Evolutionary conservation across 2,329 filamentous ascomycete genomes (phyloP).

Genomic region (Leptographium wingfieldii): DNA sequence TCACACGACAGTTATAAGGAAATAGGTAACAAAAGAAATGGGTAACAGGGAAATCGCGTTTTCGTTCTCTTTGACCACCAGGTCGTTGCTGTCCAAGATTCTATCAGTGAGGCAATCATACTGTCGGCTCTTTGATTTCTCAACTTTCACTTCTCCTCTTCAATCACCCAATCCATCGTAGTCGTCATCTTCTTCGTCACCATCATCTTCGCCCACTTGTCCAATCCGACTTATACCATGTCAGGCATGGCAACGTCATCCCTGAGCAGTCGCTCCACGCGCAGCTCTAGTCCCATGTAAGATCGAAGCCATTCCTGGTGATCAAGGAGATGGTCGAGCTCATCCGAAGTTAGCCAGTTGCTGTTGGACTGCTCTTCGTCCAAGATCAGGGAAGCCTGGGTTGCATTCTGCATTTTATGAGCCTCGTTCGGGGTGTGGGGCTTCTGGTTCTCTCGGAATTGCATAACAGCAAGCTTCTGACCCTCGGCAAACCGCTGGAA

Average conservation of each 20-base stretch:
- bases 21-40: too few species aligned
- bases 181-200: neutral
- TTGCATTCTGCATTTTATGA: neutral
- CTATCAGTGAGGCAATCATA: too few species aligned
- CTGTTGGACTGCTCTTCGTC: neutral
- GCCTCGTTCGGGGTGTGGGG: neutral
- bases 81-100: too few species aligned
- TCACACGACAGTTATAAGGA: too few species aligned
- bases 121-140: too few species aligned
- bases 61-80: too few species aligned
- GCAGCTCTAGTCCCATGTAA: neutral
- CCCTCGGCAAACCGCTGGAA: neutral
- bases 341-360: neutral
- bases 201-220: neutral
- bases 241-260: neutral
- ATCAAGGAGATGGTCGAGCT: neutral
- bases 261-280: neutral
- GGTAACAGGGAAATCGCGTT: too few species aligned
- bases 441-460: neutral
- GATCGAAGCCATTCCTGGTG: neutral
- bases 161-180: too few species aligned
- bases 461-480: neutral
- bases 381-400: too few species aligned
- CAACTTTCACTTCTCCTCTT: too few species aligned
- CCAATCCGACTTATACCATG: neutral